These are phyloP conservation scores for Neurospora sp. DNA, from an alignment of 495 filamentous ascomycete species.

Conservation along the genomic window DNA sequence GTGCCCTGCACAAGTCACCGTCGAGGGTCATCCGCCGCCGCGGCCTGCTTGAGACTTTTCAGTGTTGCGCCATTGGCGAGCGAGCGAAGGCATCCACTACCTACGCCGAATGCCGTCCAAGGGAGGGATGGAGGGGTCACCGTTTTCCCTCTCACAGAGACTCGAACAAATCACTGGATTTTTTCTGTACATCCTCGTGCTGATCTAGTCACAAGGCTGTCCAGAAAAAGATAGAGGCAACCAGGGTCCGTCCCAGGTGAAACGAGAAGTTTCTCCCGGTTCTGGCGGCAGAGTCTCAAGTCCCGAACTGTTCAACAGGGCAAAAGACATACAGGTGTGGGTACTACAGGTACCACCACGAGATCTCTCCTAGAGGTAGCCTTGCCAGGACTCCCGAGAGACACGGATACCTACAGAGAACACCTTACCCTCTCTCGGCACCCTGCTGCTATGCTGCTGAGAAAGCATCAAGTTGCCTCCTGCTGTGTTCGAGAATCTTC, in stretches of 20 bases:
- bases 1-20: not conserved
- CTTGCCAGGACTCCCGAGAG: not conserved
- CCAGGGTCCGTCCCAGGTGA: not conserved
- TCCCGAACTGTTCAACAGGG: not conserved
- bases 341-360: not conserved
- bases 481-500: not conserved
- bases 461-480: not conserved
- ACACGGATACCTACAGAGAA: not conserved
- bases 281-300: not conserved
- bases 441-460: not conserved
- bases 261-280: not conserved
- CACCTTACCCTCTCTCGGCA: not conserved
- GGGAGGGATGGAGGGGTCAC: not conserved
- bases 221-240: not conserved
- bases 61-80: not conserved
- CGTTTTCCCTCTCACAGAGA: not conserved
- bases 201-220: slow-evolving; percentile 8
- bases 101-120: not conserved
- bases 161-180: not conserved
- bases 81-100: not conserved
- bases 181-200: not conserved
- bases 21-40: not conserved
- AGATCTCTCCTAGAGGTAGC: not conserved
- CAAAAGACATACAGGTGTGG: not conserved
- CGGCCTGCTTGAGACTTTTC: not conserved